A percentile compares a stretch with the other conserved stretches of the same genome.
phyloP scores from a whole-genome alignment of 2,329 filamentous ascomycete species.

The Paecilomyces sp. region DNA sequence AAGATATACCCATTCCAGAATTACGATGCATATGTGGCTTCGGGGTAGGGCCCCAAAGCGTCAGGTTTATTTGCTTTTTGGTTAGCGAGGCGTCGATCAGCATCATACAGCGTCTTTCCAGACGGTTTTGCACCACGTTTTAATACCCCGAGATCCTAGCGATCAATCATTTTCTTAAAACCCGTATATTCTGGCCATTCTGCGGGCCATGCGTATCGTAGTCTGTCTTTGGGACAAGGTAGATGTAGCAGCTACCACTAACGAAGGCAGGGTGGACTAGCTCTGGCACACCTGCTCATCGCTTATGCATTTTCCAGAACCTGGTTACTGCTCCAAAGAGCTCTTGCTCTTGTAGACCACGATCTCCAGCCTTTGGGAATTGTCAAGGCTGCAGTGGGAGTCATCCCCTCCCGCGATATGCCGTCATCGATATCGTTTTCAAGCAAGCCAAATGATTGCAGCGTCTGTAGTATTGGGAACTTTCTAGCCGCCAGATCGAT shows the following conservation, averaged over 20 bases:
- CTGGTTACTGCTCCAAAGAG: neutral
- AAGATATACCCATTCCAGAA: neutral
- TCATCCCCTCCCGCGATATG: neutral
- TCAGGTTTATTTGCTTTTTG: neutral
- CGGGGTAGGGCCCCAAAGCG: neutral
- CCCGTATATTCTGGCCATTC: neutral
- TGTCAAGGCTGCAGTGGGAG: neutral
- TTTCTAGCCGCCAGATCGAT: constrained; percentile 20
- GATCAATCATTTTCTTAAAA: neutral
- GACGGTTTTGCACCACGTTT: neutral
- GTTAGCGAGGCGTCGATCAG: constrained; percentile 1
- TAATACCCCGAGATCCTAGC: neutral
- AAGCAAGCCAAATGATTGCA: neutral
- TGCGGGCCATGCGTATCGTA: neutral
- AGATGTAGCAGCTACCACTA: neutral
- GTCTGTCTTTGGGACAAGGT: neutral
- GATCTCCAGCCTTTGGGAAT: neutral
- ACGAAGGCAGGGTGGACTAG: neutral
- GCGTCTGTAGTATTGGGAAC: constrained; percentile 12
- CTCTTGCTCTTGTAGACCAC: neutral
- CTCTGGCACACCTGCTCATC: neutral
- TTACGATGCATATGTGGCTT: neutral
- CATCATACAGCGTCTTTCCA: neutral
- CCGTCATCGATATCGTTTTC: neutral
- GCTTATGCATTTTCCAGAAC: neutral